Evolutionary conservation across 176 grass and related monocot species (phyloP), one percentile per base, ranked within the genome.

Genomic region (Tillandsia fasciculata): DNA sequence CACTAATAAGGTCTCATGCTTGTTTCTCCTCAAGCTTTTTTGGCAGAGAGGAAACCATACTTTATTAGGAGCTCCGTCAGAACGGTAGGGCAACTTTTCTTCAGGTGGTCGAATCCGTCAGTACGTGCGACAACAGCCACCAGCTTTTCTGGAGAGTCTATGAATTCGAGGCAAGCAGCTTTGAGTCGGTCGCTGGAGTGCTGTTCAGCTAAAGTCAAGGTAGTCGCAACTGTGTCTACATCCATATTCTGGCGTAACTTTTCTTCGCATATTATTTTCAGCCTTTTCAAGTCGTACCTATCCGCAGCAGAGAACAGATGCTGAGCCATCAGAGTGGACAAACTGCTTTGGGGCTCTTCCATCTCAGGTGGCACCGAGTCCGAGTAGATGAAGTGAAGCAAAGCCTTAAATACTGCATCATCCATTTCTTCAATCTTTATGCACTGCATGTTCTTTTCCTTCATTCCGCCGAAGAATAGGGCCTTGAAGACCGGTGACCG

Each of bases 231-330:
- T 15, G 58, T 76, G 49, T 68, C 63, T 2, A 26, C 64, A 68
- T 64, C 48, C 61, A 83, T 69, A 29, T 2, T 27, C 10, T 27
- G 59, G 10, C 24, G 13, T 22, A 86, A 10, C 70, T 74, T 74
- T 10, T 65, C 79, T 72, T 86, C 68, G 49, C 83, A 86, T 3
- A 90, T 67, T 13, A 76, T 23, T 18, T 77, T 86, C 3, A 90
- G 64, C 27, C 83, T 75, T 3, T 79, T 53, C 52, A 90, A 1
- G 11, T 15, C 54, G 11, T 90, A 90, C 22, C 63, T 74, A 66
- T 90, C 87, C 8, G 86, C 86, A 1, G 87, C 87, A 48, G 72
- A 82, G n/a, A 85, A 64, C 54, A 90, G 64, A 27, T 81, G 67
- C 24, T 77, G 83, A 10, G 73, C 58, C 73, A 78, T 71, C 7